Percentiles rank a stretch among this genome's conserved stretches.
phyloP scores from a whole-genome alignment of 306 rosid species.

The Cucumis sativus region Cucumber_9930_V3 NC_026658.2:25348001-25348500 shows the following conservation, averaged over 20 bases:
- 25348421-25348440: background rate
- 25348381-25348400: constrained; percentile 45
- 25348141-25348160: background rate
- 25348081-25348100: background rate
- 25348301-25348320: constrained; percentile 75
- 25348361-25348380: constrained; percentile 95
- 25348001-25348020: background rate
- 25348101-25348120: background rate
- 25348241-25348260: constrained; percentile 81
- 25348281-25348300: constrained; percentile 63
- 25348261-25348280: constrained; percentile 37
- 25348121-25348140: background rate
- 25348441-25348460: no score
- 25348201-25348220: constrained; percentile 46
- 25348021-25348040: background rate
- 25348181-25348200: background rate
- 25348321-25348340: constrained; percentile 91
- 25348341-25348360: constrained; percentile 82
- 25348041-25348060: background rate
- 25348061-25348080: background rate
- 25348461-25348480: background rate
- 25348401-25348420: background rate
- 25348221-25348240: constrained; percentile 81
- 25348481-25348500: background rate
- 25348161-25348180: background rate